A percentile compares a stretch with the other conserved stretches of the same genome.
These are phyloP conservation scores for Cutaneotrichosporon sp. DNA, from an alignment of 1,284 basidiomycete species.

Conservation along the genomic window DNA sequence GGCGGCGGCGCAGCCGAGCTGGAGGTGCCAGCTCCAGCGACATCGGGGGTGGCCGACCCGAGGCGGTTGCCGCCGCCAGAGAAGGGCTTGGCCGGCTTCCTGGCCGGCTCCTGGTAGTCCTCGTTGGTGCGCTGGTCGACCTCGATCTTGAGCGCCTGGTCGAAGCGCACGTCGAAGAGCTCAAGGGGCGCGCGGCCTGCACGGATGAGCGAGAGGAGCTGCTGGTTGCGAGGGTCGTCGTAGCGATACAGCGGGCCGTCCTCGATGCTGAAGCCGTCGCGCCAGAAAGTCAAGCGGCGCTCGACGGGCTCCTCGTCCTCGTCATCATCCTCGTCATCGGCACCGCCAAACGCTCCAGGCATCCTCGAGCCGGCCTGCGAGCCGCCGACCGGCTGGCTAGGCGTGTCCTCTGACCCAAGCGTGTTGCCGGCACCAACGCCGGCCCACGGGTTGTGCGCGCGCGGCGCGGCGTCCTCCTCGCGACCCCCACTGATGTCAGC, in stretches of 20 bases:
- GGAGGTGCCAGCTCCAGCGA: conserved; percentile 4
- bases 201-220: conserved; percentile 77
- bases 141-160: conserved; percentile 83
- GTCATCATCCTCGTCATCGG: conserved; percentile 40
- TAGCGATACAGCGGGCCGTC: conserved; percentile 85
- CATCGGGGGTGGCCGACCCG: conserved; percentile 55
- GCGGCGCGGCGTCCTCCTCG: conserved; percentile 32
- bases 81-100: conserved; percentile 60
- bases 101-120: conserved; percentile 63
- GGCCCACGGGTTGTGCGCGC: conserved; percentile 11
- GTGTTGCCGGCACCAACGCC: conserved; percentile 63
- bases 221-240: conserved; percentile 75
- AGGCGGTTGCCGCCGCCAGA: conserved; percentile 79
- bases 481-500: conserved; percentile 28
- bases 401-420: conserved; percentile 80
- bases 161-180: conserved; percentile 72
- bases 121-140: conserved; percentile 75
- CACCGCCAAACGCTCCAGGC: conserved; percentile 17
- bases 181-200: conserved; percentile 77
- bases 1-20: conserved; percentile 28
- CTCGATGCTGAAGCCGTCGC: conserved; percentile 89
- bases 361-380: conserved; percentile 1
- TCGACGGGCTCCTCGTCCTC: conserved; percentile 64
- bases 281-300: conserved; percentile 88
- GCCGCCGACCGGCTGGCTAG: conserved; percentile 55